A percentile compares a stretch with the other conserved stretches of the same genome.
phyloP scores from a whole-genome alignment of 202 grass and related monocot genomes.

The Digitaria exilis region DNA sequence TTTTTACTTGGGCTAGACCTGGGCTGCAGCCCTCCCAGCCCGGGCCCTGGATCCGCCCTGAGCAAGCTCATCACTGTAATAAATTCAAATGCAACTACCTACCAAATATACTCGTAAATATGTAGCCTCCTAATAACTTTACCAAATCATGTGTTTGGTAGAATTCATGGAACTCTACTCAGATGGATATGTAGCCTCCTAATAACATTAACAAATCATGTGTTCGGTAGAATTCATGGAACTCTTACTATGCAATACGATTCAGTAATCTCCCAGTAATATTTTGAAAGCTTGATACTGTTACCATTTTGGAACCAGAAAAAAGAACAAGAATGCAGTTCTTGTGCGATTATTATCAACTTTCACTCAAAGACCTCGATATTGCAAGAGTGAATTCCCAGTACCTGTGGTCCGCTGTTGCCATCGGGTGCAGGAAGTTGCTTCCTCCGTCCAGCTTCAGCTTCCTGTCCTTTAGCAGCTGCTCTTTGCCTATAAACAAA shows the following conservation, averaged over 20 bases:
- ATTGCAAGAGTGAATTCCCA: conserved; percentile 29
- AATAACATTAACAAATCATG: background rate
- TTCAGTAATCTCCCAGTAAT: conserved; percentile 18
- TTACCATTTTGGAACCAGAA: background rate
- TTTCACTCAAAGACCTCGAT: conserved; percentile 13
- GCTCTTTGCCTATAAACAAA: conserved; percentile 78
- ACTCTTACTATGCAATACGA: conserved; percentile 5
- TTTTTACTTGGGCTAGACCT: too few species aligned
- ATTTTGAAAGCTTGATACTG: conserved; percentile 11
- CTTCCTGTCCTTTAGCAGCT: conserved; percentile 80
- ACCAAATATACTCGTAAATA: background rate
- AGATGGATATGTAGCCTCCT: conserved; percentile 17
- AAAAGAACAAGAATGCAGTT: conserved; percentile 11
- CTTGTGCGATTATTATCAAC: conserved; percentile 15
- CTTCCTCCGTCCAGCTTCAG: conserved; percentile 72
- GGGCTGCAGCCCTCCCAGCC: too few species aligned
- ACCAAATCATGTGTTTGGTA: background rate
- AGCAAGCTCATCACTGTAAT: too few species aligned
- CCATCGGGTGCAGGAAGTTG: conserved; percentile 67
- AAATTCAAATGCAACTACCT: too few species aligned
- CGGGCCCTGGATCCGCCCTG: too few species aligned
- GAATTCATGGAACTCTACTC: conserved; percentile 11
- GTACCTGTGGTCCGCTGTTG: conserved; percentile 75
- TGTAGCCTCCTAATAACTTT: conserved; percentile 5
- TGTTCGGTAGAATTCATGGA: conserved; percentile 17